phyloP scores from a whole-genome alignment of 2,329 filamentous ascomycete species.

The Colletotrichum noveboracense region DNA sequence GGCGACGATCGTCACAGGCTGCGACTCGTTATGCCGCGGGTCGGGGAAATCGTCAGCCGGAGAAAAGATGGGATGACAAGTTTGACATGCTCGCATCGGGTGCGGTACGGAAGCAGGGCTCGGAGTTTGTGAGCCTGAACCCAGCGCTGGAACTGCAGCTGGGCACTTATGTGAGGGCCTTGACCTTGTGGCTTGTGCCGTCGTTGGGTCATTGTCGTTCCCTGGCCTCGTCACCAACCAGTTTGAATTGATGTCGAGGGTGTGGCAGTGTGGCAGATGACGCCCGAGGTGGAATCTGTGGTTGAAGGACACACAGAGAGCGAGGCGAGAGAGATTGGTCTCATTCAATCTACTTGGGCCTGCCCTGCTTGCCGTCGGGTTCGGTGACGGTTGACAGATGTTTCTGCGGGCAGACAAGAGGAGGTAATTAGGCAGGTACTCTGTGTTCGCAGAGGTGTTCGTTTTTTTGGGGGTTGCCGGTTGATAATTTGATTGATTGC shows the following conservation, averaged over 20 bases:
- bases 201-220: not conserved
- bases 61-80: constrained; percentile 21
- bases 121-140: not conserved
- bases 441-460: not conserved
- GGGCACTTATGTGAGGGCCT: not conserved
- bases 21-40: constrained; percentile 17
- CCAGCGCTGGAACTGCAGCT: not conserved
- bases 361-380: not conserved
- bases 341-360: not conserved
- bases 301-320: not conserved
- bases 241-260: not conserved
- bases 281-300: not conserved
- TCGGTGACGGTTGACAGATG: not conserved
- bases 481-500: constrained; percentile 5
- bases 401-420: not conserved
- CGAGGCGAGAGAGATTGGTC: not conserved
- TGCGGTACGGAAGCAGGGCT: not conserved
- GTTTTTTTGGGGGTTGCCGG: not conserved
- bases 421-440: not conserved
- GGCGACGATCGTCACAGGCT: constrained; percentile 16
- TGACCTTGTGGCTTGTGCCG: not conserved
- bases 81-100: constrained; percentile 2
- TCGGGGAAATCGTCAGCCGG: constrained; percentile 13
- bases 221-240: not conserved
- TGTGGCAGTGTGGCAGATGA: not conserved